Evolutionary conservation across 139 green algal genomes (phyloP).

Genomic region (Chlamydomonas incerta): DNA sequence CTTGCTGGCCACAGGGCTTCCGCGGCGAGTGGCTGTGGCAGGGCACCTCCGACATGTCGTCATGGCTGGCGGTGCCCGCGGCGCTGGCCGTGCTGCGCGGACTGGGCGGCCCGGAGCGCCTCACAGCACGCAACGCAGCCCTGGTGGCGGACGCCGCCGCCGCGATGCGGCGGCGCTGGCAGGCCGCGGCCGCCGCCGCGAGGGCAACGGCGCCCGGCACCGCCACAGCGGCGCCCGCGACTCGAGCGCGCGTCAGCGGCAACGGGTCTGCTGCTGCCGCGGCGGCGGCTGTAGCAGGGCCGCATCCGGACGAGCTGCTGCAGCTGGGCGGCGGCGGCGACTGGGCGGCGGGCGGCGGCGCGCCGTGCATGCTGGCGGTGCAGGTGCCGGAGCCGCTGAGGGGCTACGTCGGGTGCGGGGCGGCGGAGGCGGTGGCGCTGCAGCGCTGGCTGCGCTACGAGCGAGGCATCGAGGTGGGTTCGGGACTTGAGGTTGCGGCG

Average conservation of each 20-base stretch:
- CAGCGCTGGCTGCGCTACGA: constrained; percentile 37
- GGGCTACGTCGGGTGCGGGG: neutral
- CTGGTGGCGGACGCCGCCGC: constrained; percentile 25
- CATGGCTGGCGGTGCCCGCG: constrained; percentile 62
- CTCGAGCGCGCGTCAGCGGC: too few relatives aligned
- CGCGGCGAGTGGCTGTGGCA: constrained; percentile 72
- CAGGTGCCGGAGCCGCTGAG: constrained; percentile 43
- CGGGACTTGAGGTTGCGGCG: too few relatives aligned
- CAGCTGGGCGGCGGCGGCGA: constrained; percentile 26
- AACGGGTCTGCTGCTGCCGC: neutral
- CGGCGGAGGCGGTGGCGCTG: constrained; percentile 19
- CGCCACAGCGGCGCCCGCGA: too few relatives aligned
- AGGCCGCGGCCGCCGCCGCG: neutral
- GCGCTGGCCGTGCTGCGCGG: constrained; percentile 37
- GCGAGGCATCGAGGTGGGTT: constrained; percentile 52
- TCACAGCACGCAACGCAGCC: constrained; percentile 22
- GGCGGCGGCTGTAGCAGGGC: neutral
- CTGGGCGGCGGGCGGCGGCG: constrained; percentile 24
- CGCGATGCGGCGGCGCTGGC: constrained; percentile 3
- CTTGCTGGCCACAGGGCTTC: constrained; percentile 64
- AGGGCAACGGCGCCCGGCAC: neutral
- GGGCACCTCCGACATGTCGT: constrained; percentile 62
- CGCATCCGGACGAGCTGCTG: neutral
- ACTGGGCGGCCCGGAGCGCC: constrained; percentile 2
- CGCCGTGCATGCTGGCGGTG: constrained; percentile 46